Evolutionary conservation across 75 land plant species (phyloP).

Genomic region (Cunninghamia lanceolata): DNA sequence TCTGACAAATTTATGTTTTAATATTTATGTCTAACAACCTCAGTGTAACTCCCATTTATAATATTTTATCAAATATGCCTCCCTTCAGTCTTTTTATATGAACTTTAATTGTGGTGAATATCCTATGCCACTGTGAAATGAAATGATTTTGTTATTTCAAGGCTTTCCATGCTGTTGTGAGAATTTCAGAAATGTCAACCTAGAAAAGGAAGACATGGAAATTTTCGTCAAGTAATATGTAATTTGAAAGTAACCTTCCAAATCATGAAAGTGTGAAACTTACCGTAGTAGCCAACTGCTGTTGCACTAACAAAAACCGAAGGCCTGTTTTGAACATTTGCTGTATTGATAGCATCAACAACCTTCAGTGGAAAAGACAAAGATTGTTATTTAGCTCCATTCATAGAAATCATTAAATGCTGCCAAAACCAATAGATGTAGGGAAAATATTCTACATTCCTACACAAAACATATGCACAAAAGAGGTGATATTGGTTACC

Average conservation of each 20-base stretch:
- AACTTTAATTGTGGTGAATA: background rate
- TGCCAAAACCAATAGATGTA: background rate
- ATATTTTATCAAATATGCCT: background rate
- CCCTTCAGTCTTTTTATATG: background rate
- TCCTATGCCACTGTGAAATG: background rate
- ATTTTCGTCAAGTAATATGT: background rate
- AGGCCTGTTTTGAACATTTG: constrained; percentile 57
- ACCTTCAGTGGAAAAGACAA: constrained; percentile 44
- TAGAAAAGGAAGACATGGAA: background rate
- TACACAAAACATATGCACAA: background rate
- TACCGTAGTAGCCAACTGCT: constrained; percentile 96
- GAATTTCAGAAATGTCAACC: background rate
- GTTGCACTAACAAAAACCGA: constrained; percentile 90
- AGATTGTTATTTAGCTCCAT: background rate
- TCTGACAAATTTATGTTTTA: background rate
- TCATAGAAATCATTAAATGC: background rate
- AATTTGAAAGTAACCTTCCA: background rate
- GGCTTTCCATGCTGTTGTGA: background rate
- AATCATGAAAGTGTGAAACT: constrained; percentile 6
- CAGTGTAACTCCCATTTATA: background rate
- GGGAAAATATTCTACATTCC: background rate
- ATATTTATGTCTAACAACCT: background rate
- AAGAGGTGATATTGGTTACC: constrained; percentile 33
- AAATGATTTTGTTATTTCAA: background rate
- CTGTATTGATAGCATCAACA: constrained; percentile 72